A percentile compares a stretch with the other conserved stretches of the same genome.
These are phyloP conservation scores for Trametes pubescens DNA, from an alignment of 1,284 basidiomycete species.

Conservation along the genomic window DNA sequence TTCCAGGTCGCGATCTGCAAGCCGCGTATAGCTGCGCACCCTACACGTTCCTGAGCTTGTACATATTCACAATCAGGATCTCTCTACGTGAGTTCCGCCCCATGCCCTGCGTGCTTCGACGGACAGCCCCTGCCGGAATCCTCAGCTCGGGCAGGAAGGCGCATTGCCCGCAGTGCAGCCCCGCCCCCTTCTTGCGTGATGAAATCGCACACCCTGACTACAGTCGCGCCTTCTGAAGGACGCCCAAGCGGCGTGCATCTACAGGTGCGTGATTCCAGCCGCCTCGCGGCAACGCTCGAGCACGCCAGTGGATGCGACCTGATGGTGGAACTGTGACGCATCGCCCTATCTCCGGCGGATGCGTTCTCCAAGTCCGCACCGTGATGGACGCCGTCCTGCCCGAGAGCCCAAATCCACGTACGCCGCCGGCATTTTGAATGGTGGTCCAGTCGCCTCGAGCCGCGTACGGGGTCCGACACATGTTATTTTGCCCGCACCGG, in stretches of 20 bases:
- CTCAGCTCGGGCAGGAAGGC: not conserved
- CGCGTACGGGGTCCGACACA: not conserved
- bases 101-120: not conserved
- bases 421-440: not conserved
- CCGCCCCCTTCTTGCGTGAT: slow-evolving; percentile 27
- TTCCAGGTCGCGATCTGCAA: slow-evolving; percentile 19
- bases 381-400: slow-evolving; percentile 22
- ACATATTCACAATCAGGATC: not conserved
- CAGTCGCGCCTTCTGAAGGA: slow-evolving; percentile 29
- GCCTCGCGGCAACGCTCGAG: slow-evolving; percentile 10
- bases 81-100: slow-evolving; percentile 4
- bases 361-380: slow-evolving; percentile 5
- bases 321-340: slow-evolving; percentile 3
- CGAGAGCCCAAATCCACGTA: not conserved
- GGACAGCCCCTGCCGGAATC: not conserved
- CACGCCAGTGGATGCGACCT: slow-evolving; percentile 3
- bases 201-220: slow-evolving; percentile 33
- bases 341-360: slow-evolving; percentile 8
- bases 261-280: slow-evolving; percentile 6
- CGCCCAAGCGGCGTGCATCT: slow-evolving; percentile 20
- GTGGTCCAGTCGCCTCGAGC: too few species aligned
- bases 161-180: slow-evolving; percentile 1
- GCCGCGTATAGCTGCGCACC: not conserved
- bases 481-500: not conserved
- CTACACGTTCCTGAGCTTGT: not conserved